Conservation (phyloP, 164 flowering plant genomes). For the Annona cherimola region DNA sequence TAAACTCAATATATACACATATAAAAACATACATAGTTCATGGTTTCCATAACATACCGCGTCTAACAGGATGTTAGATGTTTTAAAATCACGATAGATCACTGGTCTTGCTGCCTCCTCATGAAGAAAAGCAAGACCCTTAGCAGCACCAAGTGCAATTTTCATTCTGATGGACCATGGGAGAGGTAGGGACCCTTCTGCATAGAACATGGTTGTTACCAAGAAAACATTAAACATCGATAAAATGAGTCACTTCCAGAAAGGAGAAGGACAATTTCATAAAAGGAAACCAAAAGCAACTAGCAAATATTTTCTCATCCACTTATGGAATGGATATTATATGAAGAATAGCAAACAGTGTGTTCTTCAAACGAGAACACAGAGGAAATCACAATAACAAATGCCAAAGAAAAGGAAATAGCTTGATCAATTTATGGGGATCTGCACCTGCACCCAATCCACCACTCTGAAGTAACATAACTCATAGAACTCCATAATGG, state of each 20-base stretch:
- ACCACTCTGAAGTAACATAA: too few species aligned
- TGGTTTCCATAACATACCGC: conserved; percentile 27
- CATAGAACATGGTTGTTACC: conserved; percentile 23
- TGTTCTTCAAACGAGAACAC: neutral
- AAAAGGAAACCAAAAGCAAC: too few species aligned
- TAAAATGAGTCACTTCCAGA: neutral
- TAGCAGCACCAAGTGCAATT: conserved; percentile 43
- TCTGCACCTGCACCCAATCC: too few species aligned
- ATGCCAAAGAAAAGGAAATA: neutral
- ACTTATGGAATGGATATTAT: too few species aligned
- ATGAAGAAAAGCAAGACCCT: conserved; percentile 42
- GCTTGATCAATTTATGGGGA: too few species aligned
- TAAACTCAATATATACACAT: neutral
- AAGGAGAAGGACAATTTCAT: neutral
- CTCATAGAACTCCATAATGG: too few species aligned
- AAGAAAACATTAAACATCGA: conserved; percentile 18
- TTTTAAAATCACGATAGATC: conserved; percentile 41
- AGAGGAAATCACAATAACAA: neutral
- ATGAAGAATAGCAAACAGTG: neutral
- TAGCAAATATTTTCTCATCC: neutral
- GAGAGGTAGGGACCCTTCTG: conserved; percentile 42
- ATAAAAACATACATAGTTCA: neutral
- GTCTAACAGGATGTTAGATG: conserved; percentile 39
- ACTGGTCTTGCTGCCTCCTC: conserved; percentile 44
- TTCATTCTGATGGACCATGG: conserved; percentile 43